Conservation (phyloP, 768 basidiomycete genomes). For the Podaxis carcinomalis region DNA sequence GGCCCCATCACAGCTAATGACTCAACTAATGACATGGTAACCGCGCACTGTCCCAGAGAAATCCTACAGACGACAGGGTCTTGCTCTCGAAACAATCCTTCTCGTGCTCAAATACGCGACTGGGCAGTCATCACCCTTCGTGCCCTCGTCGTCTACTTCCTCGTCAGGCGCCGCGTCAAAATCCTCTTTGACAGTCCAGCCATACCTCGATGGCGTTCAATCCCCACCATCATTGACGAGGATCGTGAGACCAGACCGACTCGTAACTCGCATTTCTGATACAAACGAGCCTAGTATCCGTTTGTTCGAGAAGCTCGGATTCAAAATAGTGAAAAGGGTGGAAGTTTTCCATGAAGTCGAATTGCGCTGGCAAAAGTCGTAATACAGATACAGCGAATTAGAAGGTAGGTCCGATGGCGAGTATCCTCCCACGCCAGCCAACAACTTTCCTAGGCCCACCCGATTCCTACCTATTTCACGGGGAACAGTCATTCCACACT, state of each 20-base stretch:
- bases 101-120: constrained; percentile 71
- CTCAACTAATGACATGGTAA: neutral
- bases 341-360: constrained; percentile 83
- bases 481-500: no score
- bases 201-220: constrained; percentile 1
- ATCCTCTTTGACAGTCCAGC: constrained; percentile 1
- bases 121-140: constrained; percentile 27
- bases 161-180: neutral
- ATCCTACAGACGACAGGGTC: constrained; percentile 63
- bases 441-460: no score
- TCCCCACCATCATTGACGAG: constrained; percentile 17
- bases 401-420: neutral
- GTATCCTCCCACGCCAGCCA: neutral
- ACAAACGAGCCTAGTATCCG: constrained; percentile 64
- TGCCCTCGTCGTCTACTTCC: constrained; percentile 11
- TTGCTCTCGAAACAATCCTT: constrained; percentile 57
- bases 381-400: neutral
- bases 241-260: constrained; percentile 35
- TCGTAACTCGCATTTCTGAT: constrained; percentile 71
- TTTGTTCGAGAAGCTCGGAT: constrained; percentile 77
- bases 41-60: constrained; percentile 39
- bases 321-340: constrained; percentile 59
- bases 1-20: neutral
- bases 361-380: constrained; percentile 45
- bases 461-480: no score